These are phyloP conservation scores for Lagenidium giganteum DNA, from an alignment of 352 stramenopile species.

Conservation along the genomic window DNA sequence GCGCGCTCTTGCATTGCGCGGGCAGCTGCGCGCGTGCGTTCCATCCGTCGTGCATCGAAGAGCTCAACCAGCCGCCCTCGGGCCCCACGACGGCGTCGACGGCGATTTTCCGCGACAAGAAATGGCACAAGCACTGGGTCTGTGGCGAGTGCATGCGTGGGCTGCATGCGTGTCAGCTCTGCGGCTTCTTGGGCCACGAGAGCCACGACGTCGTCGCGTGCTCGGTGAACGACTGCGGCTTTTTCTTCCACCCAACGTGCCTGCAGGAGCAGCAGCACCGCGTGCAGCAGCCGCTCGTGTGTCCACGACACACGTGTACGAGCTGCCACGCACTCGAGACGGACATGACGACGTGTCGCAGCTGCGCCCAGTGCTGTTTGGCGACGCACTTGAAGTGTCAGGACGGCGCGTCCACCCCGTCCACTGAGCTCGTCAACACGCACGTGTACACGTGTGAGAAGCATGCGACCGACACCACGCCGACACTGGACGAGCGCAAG, in stretches of 20 bases:
- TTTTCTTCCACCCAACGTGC: slow-evolving; percentile 53
- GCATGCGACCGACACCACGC: slow-evolving; percentile 17
- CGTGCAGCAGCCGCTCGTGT: slow-evolving; percentile 31
- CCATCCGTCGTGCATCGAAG: slow-evolving; percentile 55
- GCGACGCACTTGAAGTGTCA: slow-evolving; percentile 48
- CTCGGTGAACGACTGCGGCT: slow-evolving; percentile 44
- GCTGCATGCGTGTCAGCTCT: slow-evolving; percentile 54
- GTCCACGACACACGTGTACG: slow-evolving; percentile 50
- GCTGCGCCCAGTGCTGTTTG: slow-evolving; percentile 45
- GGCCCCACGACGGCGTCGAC: neutral
- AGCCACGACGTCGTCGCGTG: slow-evolving; percentile 44
- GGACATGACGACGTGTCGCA: slow-evolving; percentile 41
- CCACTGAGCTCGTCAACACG: slow-evolving; percentile 6
- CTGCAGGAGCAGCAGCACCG: slow-evolving; percentile 10
- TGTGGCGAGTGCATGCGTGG: slow-evolving; percentile 61
- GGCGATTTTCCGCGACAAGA: slow-evolving; percentile 21
- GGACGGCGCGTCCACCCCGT: neutral
- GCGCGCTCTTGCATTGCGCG: slow-evolving; percentile 48
- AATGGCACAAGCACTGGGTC: slow-evolving; percentile 37
- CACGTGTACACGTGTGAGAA: slow-evolving; percentile 42
- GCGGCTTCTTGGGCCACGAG: slow-evolving; percentile 67
- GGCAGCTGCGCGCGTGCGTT: slow-evolving; percentile 53
- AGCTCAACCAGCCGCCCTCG: slow-evolving; percentile 21
- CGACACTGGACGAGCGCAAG: slow-evolving; percentile 3
- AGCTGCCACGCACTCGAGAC: slow-evolving; percentile 41